These are phyloP conservation scores for Cyberlindnera xylosilytica DNA, from an alignment of 805 yeast genomes.

Conservation along the genomic window DNA sequence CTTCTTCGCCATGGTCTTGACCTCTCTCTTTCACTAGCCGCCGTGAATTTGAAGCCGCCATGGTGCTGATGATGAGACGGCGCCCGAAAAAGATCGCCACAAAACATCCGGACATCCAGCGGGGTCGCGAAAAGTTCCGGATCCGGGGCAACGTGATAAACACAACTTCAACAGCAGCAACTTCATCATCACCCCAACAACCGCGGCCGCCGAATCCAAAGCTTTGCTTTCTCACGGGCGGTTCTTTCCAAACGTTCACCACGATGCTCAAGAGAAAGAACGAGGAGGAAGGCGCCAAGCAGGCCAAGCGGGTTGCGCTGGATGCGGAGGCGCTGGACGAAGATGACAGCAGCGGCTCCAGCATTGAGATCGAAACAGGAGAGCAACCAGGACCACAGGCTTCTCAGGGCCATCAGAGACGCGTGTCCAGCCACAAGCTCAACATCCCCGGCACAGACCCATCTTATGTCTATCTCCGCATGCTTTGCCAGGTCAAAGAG, in stretches of 20 bases:
- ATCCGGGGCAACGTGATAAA: not conserved
- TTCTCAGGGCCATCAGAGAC: conserved; percentile 1
- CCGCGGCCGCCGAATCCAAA: too few species aligned
- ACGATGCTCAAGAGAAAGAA: conserved; percentile 56
- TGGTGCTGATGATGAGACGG: too few species aligned
- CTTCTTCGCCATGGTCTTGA: conserved; percentile 79
- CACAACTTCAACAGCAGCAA: not conserved
- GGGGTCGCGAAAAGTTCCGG: not conserved
- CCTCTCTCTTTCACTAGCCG: too few species aligned
- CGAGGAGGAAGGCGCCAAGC: conserved; percentile 45
- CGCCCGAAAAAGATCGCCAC: too few species aligned
- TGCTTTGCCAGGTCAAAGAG: conserved; percentile 73
- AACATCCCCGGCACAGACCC: conserved; percentile 43
- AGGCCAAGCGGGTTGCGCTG: conserved; percentile 64
- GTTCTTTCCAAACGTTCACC: too few species aligned
- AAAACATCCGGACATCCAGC: too few species aligned
- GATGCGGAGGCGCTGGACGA: conserved; percentile 54
- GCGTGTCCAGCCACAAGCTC: conserved; percentile 29
- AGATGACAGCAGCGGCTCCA: conserved; percentile 1
- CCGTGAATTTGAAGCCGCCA: too few species aligned
- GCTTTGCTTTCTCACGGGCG: too few species aligned
- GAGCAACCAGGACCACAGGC: conserved; percentile 4
- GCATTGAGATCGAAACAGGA: conserved; percentile 7
- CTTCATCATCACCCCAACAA: too few species aligned
- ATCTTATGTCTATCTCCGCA: conserved; percentile 63